These are phyloP conservation scores for Alternaria sp. DNA, from an alignment of 2,329 filamentous ascomycete species.

Conservation along the genomic window DNA sequence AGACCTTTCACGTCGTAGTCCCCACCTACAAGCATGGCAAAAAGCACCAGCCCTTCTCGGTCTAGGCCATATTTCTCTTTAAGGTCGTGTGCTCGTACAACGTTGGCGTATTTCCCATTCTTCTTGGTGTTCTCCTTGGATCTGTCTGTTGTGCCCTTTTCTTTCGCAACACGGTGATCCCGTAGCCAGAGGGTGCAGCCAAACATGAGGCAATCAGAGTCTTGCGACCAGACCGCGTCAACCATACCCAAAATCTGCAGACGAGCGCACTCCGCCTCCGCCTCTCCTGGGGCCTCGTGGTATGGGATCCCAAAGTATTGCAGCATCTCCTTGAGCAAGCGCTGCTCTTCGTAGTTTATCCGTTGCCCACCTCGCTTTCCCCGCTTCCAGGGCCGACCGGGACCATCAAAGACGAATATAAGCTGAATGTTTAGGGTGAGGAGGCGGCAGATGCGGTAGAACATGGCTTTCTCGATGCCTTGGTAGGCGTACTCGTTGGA, in stretches of 20 bases:
- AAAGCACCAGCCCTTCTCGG: slow-evolving; percentile 47
- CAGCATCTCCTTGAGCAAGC: slow-evolving; percentile 47
- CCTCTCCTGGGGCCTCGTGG: slow-evolving; percentile 55
- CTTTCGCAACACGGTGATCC: slow-evolving; percentile 36
- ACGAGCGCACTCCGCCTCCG: slow-evolving; percentile 57
- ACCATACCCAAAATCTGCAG: slow-evolving; percentile 53
- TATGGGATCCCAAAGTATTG: slow-evolving; percentile 50
- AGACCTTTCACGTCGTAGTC: slow-evolving; percentile 52
- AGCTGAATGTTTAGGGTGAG: slow-evolving; percentile 58
- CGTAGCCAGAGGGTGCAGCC: slow-evolving; percentile 53
- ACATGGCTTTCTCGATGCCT: slow-evolving; percentile 51
- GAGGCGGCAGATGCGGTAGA: slow-evolving; percentile 53
- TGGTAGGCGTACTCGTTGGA: slow-evolving; percentile 44
- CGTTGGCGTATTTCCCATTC: slow-evolving; percentile 34
- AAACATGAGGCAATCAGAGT: slow-evolving; percentile 57
- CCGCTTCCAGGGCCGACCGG: slow-evolving; percentile 50
- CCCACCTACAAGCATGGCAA: slow-evolving; percentile 51
- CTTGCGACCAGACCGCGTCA: slow-evolving; percentile 58
- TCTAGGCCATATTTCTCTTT: slow-evolving; percentile 38
- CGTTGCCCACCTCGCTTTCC: slow-evolving; percentile 33
- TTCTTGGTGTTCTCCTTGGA: slow-evolving; percentile 43
- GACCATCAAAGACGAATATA: slow-evolving; percentile 63
- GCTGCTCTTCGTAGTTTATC: slow-evolving; percentile 43
- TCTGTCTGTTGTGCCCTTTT: slow-evolving; percentile 20
- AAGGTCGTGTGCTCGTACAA: slow-evolving; percentile 41